Percentiles rank a stretch among this genome's conserved stretches.
phyloP scores from a whole-genome alignment of 2,329 filamentous ascomycete species.

The Chrysoporthe austroafricana region DNA sequence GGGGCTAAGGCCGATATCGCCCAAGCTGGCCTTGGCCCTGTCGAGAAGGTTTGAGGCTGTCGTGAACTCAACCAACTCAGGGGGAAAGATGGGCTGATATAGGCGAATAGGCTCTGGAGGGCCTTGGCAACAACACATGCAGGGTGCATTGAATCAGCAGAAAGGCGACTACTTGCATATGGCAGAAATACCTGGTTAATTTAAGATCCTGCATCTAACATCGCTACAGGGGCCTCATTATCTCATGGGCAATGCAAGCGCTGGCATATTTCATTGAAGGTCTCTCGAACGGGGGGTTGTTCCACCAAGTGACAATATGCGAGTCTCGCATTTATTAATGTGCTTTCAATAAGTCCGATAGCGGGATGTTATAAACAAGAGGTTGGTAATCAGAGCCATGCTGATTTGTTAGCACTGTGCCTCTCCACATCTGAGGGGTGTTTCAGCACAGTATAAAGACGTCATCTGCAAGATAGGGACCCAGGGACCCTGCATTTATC shows the following conservation, averaged over 20 bases:
- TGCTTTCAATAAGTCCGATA: not conserved
- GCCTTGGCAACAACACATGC: too few relatives aligned
- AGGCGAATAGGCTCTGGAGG: too few relatives aligned
- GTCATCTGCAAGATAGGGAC: not conserved
- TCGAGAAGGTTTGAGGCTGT: too few relatives aligned
- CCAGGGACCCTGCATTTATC: constrained; percentile 10
- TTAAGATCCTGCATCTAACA: not conserved
- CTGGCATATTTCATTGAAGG: not conserved
- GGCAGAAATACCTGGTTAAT: too few relatives aligned
- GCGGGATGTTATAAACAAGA: constrained; percentile 3
- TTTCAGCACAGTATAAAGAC: not conserved
- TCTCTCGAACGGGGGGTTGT: not conserved
- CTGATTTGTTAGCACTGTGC: constrained; percentile 20
- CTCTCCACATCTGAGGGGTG: constrained; percentile 3
- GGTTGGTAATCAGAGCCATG: constrained; percentile 11
- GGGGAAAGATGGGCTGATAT: too few relatives aligned
- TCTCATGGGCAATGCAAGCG: not conserved
- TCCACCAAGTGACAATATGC: not conserved
- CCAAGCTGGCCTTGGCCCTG: too few relatives aligned
- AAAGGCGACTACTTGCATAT: too few relatives aligned
- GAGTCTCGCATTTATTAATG: not conserved
- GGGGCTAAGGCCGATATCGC: too few relatives aligned
- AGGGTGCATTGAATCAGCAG: too few relatives aligned
- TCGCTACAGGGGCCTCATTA: not conserved
- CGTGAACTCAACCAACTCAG: too few relatives aligned